Evolutionary conservation across 1,139 yeast species (phyloP).

Genomic region (Hansenula sp.): DNA sequence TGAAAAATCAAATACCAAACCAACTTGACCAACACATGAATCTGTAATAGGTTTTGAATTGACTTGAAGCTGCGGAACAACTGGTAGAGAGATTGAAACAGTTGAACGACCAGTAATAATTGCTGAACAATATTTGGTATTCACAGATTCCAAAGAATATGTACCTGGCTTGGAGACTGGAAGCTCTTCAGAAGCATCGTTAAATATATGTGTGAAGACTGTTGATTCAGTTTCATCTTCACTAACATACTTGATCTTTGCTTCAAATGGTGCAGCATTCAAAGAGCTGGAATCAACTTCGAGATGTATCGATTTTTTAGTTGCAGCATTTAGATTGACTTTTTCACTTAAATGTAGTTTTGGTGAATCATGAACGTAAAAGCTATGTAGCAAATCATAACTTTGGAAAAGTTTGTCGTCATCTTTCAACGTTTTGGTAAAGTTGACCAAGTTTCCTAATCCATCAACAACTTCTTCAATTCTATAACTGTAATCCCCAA

Average conservation of each 20-base stretch:
- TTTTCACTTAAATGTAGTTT: constrained; percentile 34
- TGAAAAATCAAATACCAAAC: constrained; percentile 64
- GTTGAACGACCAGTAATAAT: constrained; percentile 42
- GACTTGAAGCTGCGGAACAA: constrained; percentile 51
- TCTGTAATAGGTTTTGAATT: constrained; percentile 63
- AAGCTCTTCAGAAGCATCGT: constrained; percentile 23
- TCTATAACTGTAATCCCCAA: constrained; percentile 63
- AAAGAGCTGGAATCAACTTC: constrained; percentile 24
- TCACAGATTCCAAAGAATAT: constrained; percentile 49
- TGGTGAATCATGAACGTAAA: constrained; percentile 65
- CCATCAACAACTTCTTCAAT: constrained; percentile 69
- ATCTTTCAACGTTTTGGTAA: constrained; percentile 30
- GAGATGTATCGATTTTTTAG: constrained; percentile 39
- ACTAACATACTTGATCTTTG: constrained; percentile 33
- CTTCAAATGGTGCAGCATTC: constrained; percentile 41
- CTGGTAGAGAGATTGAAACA: constrained; percentile 44
- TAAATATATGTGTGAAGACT: constrained; percentile 34
- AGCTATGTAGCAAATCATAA: constrained; percentile 46
- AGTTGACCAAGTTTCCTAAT: constrained; percentile 64
- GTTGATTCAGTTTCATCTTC: constrained; percentile 27
- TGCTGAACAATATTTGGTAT: constrained; percentile 64
- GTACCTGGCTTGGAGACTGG: constrained; percentile 55
- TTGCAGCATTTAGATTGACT: constrained; percentile 33
- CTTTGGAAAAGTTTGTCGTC: constrained; percentile 35
- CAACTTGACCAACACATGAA: constrained; percentile 89